Evolutionary conservation across 2,329 filamentous ascomycete species (phyloP).

Genomic region (Dothistroma pini): DNA sequence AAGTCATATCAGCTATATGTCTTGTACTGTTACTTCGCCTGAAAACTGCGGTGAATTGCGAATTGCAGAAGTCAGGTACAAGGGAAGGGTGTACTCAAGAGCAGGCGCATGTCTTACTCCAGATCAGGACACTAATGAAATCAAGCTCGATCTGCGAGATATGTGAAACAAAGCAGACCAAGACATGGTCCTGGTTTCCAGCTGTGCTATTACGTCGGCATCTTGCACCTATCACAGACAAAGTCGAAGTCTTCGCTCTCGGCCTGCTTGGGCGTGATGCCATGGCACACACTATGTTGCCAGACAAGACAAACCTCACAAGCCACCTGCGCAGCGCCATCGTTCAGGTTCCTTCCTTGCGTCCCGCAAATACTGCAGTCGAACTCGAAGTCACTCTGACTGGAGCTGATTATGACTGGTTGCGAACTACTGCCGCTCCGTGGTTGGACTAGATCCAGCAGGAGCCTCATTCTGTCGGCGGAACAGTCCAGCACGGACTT

Average conservation of each 20-base stretch:
- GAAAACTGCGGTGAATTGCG: background rate
- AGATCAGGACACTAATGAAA: background rate
- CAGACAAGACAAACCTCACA: conserved; percentile 92
- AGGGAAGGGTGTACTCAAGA: background rate
- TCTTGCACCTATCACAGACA: conserved; percentile 70
- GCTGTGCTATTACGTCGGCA: background rate
- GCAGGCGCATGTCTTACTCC: background rate
- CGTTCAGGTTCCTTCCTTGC: conserved; percentile 73
- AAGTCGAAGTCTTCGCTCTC: conserved; percentile 85
- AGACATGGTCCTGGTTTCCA: background rate
- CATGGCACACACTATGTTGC: conserved; percentile 92
- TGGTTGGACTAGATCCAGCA: conserved; percentile 10
- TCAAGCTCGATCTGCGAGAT: background rate
- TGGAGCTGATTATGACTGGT: background rate
- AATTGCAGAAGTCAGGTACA: background rate
- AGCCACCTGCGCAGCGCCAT: conserved; percentile 87
- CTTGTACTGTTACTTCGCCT: background rate
- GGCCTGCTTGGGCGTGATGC: conserved; percentile 70
- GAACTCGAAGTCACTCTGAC: conserved; percentile 51
- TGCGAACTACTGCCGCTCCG: background rate
- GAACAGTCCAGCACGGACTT: conserved; percentile 32
- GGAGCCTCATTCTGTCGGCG: conserved; percentile 30
- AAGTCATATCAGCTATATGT: too few relatives aligned
- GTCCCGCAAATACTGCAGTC: conserved; percentile 84
- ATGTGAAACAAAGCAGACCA: background rate